phyloP scores from a whole-genome alignment of 2,329 filamentous ascomycete genomes.

The Cordyceps pruinosa region DNA sequence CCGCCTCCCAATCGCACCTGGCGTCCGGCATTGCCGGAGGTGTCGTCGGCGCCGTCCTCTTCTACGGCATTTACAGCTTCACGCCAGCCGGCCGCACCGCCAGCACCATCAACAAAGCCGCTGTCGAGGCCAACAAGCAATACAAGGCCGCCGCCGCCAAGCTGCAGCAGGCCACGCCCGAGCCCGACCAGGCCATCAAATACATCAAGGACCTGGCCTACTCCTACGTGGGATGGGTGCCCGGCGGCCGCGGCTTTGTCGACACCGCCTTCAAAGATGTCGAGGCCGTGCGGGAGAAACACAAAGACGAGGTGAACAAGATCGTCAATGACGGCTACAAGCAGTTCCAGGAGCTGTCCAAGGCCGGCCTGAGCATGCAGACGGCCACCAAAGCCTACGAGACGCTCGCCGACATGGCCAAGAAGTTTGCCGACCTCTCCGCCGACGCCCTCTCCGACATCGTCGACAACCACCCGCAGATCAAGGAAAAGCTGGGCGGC shows the following conservation, averaged over 20 bases:
- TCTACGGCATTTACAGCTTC: slow-evolving; percentile 38
- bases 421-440: slow-evolving; percentile 53
- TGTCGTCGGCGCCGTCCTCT: slow-evolving; percentile 33
- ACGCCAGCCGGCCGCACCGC: slow-evolving; percentile 37
- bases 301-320: slow-evolving; percentile 62
- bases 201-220: slow-evolving; percentile 60
- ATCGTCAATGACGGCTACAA: slow-evolving; percentile 61
- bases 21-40: slow-evolving; percentile 38
- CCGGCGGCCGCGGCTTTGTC: slow-evolving; percentile 61
- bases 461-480: slow-evolving; percentile 63
- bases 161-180: slow-evolving; percentile 55
- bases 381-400: slow-evolving; percentile 55
- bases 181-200: slow-evolving; percentile 58
- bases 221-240: slow-evolving; percentile 65
- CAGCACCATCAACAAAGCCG: slow-evolving; percentile 39
- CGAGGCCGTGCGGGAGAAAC: slow-evolving; percentile 59
- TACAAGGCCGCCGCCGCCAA: slow-evolving; percentile 54
- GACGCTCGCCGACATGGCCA: slow-evolving; percentile 54
- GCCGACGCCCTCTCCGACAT: slow-evolving; percentile 58
- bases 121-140: slow-evolving; percentile 51
- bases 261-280: slow-evolving; percentile 64
- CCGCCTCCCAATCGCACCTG: slow-evolving; percentile 26
- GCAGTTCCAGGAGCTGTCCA: slow-evolving; percentile 56
- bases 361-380: slow-evolving; percentile 53
- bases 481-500: slow-evolving; percentile 66